Evolutionary conservation across 2,329 filamentous ascomycete genomes (phyloP).

Genomic region (Microcera coccophila): DNA sequence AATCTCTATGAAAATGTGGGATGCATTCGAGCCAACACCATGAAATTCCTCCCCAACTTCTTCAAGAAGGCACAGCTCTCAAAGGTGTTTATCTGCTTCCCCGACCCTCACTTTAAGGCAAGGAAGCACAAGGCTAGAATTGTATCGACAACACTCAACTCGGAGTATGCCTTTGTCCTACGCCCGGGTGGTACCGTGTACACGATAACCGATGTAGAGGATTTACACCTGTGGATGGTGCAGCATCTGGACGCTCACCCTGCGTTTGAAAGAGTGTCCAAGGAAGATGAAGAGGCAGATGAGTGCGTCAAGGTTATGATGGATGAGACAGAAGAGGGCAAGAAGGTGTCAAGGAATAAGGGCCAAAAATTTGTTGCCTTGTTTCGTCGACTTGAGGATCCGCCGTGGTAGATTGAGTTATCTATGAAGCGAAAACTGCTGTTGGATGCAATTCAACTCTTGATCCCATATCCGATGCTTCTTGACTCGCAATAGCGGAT

Average conservation of each 20-base stretch:
- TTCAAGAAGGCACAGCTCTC: conserved; percentile 76
- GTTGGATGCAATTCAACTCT: no score
- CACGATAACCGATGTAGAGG: conserved; percentile 96
- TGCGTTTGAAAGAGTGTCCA: conserved; percentile 70
- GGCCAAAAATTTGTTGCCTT: conserved; percentile 89
- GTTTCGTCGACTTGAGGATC: conserved; percentile 77
- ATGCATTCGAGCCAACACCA: conserved; percentile 87
- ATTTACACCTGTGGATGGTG: conserved; percentile 91
- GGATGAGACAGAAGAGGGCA: conserved; percentile 90
- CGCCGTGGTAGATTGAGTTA: conserved; percentile 59
- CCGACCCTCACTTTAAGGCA: conserved; percentile 96
- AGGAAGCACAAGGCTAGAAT: conserved; percentile 97
- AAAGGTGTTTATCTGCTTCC: conserved; percentile 97
- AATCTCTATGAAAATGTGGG: conserved; percentile 77
- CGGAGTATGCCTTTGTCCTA: conserved; percentile 88
- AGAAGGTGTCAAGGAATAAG: conserved; percentile 89
- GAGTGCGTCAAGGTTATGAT: conserved; percentile 71
- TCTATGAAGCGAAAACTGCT: background rate
- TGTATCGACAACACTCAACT: conserved; percentile 80
- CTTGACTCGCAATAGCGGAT: no score
- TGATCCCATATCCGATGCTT: no score
- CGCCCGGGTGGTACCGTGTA: conserved; percentile 83
- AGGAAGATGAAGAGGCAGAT: conserved; percentile 64
- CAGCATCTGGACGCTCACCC: conserved; percentile 74
- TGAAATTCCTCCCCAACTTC: conserved; percentile 99